Evolutionary conservation across 1,139 yeast species (phyloP).

Genomic region (Pneumocystis canis): DNA sequence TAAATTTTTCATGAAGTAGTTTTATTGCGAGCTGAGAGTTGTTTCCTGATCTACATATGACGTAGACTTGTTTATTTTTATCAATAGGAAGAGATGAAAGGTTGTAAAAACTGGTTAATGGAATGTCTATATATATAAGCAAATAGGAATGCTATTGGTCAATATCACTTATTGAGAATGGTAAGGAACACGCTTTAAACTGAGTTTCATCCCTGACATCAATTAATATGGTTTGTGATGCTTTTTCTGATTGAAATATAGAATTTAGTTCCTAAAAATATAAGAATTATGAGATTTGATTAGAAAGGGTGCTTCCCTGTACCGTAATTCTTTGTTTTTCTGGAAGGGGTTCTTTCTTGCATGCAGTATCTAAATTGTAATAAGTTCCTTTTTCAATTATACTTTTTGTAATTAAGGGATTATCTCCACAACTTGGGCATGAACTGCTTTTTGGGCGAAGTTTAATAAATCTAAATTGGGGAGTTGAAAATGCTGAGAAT

Average conservation of each 20-base stretch:
- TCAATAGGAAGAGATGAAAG: conserved; percentile 35
- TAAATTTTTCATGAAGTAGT: conserved; percentile 37
- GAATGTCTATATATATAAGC: neutral
- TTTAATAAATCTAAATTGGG: conserved; percentile 54
- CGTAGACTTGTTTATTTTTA: conserved; percentile 28
- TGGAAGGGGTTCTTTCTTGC: conserved; percentile 25
- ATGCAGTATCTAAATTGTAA: conserved; percentile 46
- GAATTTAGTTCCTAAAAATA: neutral
- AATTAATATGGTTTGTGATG: conserved; percentile 38
- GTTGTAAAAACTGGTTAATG: neutral
- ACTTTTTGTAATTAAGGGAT: conserved; percentile 34
- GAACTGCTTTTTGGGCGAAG: conserved; percentile 54
- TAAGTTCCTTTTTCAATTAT: conserved; percentile 50
- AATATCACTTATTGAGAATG: conserved; percentile 37
- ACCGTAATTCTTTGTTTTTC: conserved; percentile 32
- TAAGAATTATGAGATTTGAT: neutral
- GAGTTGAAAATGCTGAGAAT: conserved; percentile 43
- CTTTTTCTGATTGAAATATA: conserved; percentile 15
- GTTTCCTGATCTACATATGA: conserved; percentile 77
- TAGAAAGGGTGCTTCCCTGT: neutral
- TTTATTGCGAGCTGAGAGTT: conserved; percentile 73
- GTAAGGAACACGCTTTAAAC: conserved; percentile 48
- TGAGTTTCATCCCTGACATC: conserved; percentile 81
- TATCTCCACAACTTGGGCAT: conserved; percentile 55
- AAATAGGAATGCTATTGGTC: neutral